Evolutionary conservation across 768 basidiomycete species (phyloP).

Genomic region (Termitomyces sp.): DNA sequence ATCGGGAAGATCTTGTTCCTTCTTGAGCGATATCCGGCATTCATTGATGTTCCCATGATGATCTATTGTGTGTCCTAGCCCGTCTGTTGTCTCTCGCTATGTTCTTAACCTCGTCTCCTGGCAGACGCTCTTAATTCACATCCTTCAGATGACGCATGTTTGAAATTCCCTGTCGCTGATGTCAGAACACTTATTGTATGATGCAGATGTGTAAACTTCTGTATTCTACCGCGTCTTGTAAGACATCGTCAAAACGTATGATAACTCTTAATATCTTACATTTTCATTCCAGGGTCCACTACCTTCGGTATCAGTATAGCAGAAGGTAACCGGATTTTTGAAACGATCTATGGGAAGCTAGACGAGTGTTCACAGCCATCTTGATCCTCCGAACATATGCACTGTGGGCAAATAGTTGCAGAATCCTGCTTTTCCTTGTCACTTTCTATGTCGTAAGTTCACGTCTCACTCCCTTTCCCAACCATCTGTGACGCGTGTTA

Average conservation of each 20-base stretch:
- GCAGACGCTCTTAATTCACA: slow-evolving; percentile 5
- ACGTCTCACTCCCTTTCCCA: background rate
- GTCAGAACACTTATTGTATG: background rate
- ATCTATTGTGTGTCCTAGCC: slow-evolving; percentile 18
- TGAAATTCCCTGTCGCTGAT: background rate
- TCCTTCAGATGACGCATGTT: slow-evolving; percentile 1
- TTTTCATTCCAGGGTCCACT: slow-evolving; percentile 1
- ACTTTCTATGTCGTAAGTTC: slow-evolving; percentile 7
- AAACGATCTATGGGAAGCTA: background rate
- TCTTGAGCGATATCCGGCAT: slow-evolving; percentile 23
- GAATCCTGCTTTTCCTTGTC: slow-evolving; percentile 8
- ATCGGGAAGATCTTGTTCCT: slow-evolving; percentile 25
- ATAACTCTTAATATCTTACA: background rate
- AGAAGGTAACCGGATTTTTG: slow-evolving; percentile 8
- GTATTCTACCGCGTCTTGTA: slow-evolving; percentile 7
- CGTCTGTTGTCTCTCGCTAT: background rate
- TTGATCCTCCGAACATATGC: slow-evolving; percentile 21
- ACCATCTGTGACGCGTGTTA: background rate
- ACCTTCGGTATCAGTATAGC: slow-evolving; percentile 10
- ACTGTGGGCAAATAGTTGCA: slow-evolving; percentile 15
- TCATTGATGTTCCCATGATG: slow-evolving; percentile 23
- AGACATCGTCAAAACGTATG: background rate
- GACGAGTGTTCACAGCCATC: slow-evolving; percentile 9
- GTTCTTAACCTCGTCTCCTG: background rate
- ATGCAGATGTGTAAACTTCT: slow-evolving; percentile 7